These are phyloP conservation scores for Gracilaria caudata DNA, from an alignment of 23 red algal species.

Conservation along the genomic window DNA sequence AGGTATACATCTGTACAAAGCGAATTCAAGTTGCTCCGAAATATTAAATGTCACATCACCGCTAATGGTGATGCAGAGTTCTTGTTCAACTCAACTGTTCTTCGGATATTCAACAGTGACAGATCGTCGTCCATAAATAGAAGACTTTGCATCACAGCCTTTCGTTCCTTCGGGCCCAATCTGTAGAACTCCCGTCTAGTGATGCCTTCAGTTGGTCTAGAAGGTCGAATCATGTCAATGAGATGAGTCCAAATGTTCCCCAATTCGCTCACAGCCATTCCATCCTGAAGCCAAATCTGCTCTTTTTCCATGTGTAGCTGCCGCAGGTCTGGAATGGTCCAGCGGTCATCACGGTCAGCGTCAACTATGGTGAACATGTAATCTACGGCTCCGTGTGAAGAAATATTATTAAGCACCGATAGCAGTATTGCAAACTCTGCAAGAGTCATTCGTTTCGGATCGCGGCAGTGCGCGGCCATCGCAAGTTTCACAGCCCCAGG, in stretches of 20 bases:
- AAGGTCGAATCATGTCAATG: constrained; percentile 69
- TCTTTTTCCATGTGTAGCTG: constrained; percentile 90
- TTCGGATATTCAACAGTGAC: constrained; percentile 64
- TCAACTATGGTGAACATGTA: constrained; percentile 85
- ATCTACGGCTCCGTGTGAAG: constrained; percentile 62
- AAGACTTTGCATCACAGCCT: constrained; percentile 65
- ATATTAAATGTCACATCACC: background rate
- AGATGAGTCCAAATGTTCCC: constrained; percentile 68
- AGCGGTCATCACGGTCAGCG: constrained; percentile 84
- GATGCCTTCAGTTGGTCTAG: constrained; percentile 35
- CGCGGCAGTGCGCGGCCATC: constrained; percentile 43
- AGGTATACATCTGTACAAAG: constrained; percentile 6
- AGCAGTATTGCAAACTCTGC: constrained; percentile 77
- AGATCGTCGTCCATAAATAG: constrained; percentile 68
- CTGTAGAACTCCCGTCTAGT: constrained; percentile 49
- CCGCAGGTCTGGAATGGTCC: constrained; percentile 77
- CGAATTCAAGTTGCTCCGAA: background rate
- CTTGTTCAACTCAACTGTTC: constrained; percentile 63
- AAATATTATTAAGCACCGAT: constrained; percentile 62
- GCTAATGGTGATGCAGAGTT: constrained; percentile 5
- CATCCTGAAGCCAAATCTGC: constrained; percentile 77
- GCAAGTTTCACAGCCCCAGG: constrained; percentile 45
- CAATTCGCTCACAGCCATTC: constrained; percentile 76
- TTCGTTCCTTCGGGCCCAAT: constrained; percentile 64
- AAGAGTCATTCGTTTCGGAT: constrained; percentile 56